phyloP scores from a whole-genome alignment of 140 eudicot genomes.

The Flaveria floridana region DNA sequence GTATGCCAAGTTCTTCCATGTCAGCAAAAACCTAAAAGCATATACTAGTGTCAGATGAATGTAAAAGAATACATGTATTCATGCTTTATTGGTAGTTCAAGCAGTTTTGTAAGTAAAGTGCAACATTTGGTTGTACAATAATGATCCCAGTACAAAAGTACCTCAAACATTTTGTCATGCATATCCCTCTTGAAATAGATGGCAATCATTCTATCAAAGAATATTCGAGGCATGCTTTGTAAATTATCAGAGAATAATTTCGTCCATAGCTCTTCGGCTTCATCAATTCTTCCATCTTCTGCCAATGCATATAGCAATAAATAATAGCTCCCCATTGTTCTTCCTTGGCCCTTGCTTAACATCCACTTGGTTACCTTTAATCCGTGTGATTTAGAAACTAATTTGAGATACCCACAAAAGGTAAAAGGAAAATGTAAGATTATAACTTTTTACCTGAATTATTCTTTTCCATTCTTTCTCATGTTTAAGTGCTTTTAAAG shows the following conservation, averaged over 20 bases:
- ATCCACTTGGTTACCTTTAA: slow-evolving; percentile 91
- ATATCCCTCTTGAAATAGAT: slow-evolving; percentile 60
- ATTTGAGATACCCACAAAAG: not conserved
- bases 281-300: slow-evolving; percentile 92
- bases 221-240: slow-evolving; percentile 85
- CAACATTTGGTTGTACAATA: slow-evolving; percentile 7
- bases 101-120: not conserved
- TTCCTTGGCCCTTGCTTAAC: slow-evolving; percentile 98
- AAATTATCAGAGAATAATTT: slow-evolving; percentile 62
- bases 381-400: not conserved
- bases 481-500: slow-evolving; percentile 66
- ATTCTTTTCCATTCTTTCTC: slow-evolving; percentile 87
- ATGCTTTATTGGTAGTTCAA: slow-evolving; percentile 14
- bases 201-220: slow-evolving; percentile 80
- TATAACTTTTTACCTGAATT: slow-evolving; percentile 62
- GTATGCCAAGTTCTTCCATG: slow-evolving; percentile 92
- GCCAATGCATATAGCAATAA: slow-evolving; percentile 71
- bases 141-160: slow-evolving; percentile 33
- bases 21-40: slow-evolving; percentile 72
- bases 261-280: slow-evolving; percentile 89
- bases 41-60: slow-evolving; percentile 16
- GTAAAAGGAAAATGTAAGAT: not conserved
- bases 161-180: slow-evolving; percentile 96
- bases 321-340: slow-evolving; percentile 94
- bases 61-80: not conserved